Percentiles rank a stretch among this genome's conserved stretches.
phyloP scores from a whole-genome alignment of 257 asterid genomes.

The Mentha longifolia region DNA sequence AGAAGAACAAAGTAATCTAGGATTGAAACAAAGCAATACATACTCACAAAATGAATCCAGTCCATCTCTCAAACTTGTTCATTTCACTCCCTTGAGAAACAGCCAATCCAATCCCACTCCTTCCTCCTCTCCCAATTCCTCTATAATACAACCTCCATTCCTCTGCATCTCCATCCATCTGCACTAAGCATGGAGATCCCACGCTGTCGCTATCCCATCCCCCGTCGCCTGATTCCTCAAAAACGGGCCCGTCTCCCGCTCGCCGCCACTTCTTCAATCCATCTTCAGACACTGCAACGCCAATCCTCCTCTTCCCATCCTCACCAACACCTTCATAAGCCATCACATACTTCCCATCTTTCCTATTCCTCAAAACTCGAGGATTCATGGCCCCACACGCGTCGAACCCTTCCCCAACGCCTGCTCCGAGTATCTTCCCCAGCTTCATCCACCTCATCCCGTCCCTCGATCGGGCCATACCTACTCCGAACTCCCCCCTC shows the following conservation, averaged over 20 bases:
- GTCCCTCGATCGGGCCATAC: constrained; percentile 86
- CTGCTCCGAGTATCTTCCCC: constrained; percentile 66
- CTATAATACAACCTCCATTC: constrained; percentile 88
- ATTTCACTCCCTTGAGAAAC: constrained; percentile 54
- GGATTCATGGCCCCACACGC: constrained; percentile 64
- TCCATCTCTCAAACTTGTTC: constrained; percentile 59
- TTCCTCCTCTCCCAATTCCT: constrained; percentile 79
- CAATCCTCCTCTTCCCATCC: constrained; percentile 59
- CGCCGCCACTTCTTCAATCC: constrained; percentile 84
- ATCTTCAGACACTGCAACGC: constrained; percentile 64
- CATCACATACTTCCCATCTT: constrained; percentile 77
- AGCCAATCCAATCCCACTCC: constrained; percentile 84
- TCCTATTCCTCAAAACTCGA: constrained; percentile 54
- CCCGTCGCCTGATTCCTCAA: constrained; percentile 45
- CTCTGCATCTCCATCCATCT: constrained; percentile 66
- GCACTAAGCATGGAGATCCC: constrained; percentile 77
- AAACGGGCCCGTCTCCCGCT: constrained; percentile 49
- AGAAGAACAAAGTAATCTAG: too few species aligned
- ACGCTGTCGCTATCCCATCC: constrained; percentile 91
- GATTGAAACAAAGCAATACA: too few species aligned
- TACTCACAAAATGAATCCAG: constrained; percentile 52
- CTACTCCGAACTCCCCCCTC: constrained; percentile 49
- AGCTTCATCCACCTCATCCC: constrained; percentile 86
- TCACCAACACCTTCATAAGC: constrained; percentile 74
- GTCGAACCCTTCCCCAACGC: constrained; percentile 55